Base-by-base conservation (phyloP, 768 basidiomycete species). In the Tubosaeta sp. region DNA sequence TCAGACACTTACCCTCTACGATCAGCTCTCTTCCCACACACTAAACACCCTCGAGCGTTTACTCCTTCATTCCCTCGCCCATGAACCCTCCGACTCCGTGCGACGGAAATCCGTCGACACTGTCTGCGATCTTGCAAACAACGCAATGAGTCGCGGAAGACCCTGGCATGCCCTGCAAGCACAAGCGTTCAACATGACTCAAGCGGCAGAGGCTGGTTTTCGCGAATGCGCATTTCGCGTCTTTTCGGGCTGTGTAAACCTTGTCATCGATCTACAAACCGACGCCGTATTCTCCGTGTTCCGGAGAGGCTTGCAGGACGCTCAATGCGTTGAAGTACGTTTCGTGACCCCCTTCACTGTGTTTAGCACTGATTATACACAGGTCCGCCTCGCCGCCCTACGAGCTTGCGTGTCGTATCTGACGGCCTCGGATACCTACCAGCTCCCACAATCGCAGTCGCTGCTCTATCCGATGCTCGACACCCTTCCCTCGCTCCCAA, bases 91-190 rank as follows among this genome's bases (percentile, higher is more conserved):
- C 5, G 60, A 73, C 14, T 66, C 72, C n/a, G 87, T 90, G 12
- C 74, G 87, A 14, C 76, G 80, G 16, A 88, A 87, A 66, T 74
- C 81, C 3, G 84, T 86, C 13, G 88, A 91, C 59, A 86, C 88
- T 2, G 76, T 86, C 21, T 82, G 81, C 53, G 89, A 91, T 59
- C 70, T 90, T 24, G 84, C 89, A 6, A 85, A 84, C 49, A 80
- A 86, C 52, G 79, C 81, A 10, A 88, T 91, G 85, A 63, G 67
- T 14, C 77, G 87, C 2, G 90, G 89, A 1, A 69, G 87, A 9
- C 88, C 87, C 2, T 92, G 89, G 89, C 87, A 89, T 61, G 84
- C 84, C 2, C 71, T 91, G 1, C 89, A 90, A 61, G 80, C 78
- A 0, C 85, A 85, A 48, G 75, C 77, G 0, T 90, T 90, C 59